A percentile compares a stretch with the other conserved stretches of the same genome.
Conservation (phyloP, 768 basidiomycete species). For the Xerocomellus amylosporus region DNA sequence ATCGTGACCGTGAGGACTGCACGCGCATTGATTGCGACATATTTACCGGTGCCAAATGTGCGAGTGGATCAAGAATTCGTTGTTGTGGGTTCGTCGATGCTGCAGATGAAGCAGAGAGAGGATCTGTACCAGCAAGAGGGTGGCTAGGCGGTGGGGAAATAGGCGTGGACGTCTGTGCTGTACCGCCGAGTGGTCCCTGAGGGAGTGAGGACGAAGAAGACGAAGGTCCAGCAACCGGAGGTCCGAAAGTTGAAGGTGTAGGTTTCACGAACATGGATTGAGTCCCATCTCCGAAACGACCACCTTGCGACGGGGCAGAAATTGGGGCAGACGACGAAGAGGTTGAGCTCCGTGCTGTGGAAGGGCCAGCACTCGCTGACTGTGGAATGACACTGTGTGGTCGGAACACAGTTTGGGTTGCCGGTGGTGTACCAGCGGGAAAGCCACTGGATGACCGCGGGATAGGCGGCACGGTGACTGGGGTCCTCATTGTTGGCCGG, state of each 20-base stretch:
- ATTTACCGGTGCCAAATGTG: conserved; percentile 53
- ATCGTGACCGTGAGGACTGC: conserved; percentile 63
- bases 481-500: conserved; percentile 25
- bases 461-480: conserved; percentile 23
- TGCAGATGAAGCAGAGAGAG: conserved; percentile 11
- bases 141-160: conserved; percentile 9
- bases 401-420: conserved; percentile 23
- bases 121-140: conserved; percentile 18
- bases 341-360: conserved; percentile 28
- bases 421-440: conserved; percentile 13
- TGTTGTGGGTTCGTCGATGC: conserved; percentile 23
- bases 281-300: conserved; percentile 69
- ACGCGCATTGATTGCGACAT: conserved; percentile 76
- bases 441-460: conserved; percentile 22
- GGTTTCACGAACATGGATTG: conserved; percentile 77
- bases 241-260: conserved; percentile 35
- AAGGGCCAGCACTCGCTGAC: conserved; percentile 57
- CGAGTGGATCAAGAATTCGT: conserved; percentile 58
- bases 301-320: conserved; percentile 55
- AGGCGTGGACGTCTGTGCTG: conserved; percentile 5
- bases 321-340: conserved; percentile 30
- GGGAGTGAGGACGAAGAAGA: conserved; percentile 33
- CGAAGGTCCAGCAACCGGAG: conserved; percentile 36
- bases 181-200: conserved; percentile 20
- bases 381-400: conserved; percentile 40